Percentiles rank a stretch among this genome's conserved stretches.
Evolutionary conservation across 345 rosid genomes (phyloP).

Genomic region (Luvunga scandens): DNA sequence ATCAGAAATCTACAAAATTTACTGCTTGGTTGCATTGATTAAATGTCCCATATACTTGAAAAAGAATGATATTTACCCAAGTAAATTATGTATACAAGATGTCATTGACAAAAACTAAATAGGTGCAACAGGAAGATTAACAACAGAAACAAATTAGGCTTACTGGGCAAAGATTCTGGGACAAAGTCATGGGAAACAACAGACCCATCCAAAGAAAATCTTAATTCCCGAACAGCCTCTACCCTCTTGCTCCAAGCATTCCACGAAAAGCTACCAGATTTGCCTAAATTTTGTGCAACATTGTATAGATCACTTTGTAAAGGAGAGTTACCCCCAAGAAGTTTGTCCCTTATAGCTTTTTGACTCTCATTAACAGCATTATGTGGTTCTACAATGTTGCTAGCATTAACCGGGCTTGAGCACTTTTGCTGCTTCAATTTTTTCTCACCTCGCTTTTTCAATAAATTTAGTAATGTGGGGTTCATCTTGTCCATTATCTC

Average conservation of each 20-base stretch:
- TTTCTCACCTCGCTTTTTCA: conserved; percentile 60
- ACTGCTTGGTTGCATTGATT: neutral
- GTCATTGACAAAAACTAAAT: neutral
- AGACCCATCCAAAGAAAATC: conserved; percentile 79
- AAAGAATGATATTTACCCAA: neutral
- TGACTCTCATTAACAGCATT: conserved; percentile 23
- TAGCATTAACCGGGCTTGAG: conserved; percentile 25
- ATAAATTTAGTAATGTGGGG: conserved; percentile 59
- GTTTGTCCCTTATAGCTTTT: conserved; percentile 24
- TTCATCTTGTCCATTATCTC: conserved; percentile 80
- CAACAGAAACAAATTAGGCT: conserved; percentile 18
- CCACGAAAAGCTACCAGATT: conserved; percentile 49
- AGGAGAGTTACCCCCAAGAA: conserved; percentile 18
- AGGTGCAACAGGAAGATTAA: neutral
- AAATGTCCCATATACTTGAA: neutral
- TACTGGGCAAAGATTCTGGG: conserved; percentile 39
- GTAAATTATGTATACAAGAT: neutral
- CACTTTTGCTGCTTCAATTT: conserved; percentile 50
- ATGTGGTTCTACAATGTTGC: neutral
- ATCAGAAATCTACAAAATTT: neutral
- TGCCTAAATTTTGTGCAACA: conserved; percentile 27
- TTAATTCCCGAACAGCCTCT: conserved; percentile 63
- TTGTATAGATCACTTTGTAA: conserved; percentile 20
- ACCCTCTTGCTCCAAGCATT: conserved; percentile 82
- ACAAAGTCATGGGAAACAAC: conserved; percentile 42